Percentiles rank a stretch among this genome's conserved stretches.
Conservation (phyloP, 1,284 basidiomycete genomes). For the Rhodofomes roseus region DNA sequence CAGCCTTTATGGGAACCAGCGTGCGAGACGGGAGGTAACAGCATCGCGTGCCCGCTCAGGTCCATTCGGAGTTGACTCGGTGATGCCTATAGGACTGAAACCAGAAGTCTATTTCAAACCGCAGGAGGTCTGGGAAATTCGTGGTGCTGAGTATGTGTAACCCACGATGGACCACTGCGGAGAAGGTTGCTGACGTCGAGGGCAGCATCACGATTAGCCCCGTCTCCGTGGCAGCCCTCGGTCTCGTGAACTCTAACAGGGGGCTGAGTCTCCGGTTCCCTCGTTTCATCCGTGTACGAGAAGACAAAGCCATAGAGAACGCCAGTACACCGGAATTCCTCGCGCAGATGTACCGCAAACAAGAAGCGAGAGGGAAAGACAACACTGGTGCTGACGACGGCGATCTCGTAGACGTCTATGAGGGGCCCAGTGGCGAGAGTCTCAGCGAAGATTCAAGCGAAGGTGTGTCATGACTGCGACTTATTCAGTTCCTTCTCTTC, state of each 20-base stretch:
- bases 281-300: constrained; percentile 75
- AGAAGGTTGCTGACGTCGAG: background rate
- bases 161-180: background rate
- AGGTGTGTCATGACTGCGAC: background rate
- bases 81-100: constrained; percentile 50
- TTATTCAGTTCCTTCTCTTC: background rate
- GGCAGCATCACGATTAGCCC: constrained; percentile 83
- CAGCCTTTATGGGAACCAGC: constrained; percentile 53
- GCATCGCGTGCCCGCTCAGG: constrained; percentile 8
- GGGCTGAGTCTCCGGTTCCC: constrained; percentile 89
- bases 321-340: constrained; percentile 77
- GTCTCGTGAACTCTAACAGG: constrained; percentile 60
- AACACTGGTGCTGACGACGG: constrained; percentile 45
- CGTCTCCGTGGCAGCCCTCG: constrained; percentile 79
- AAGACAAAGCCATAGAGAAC: constrained; percentile 78
- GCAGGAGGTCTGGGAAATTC: constrained; percentile 87
- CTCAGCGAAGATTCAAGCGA: background rate
- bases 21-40: constrained; percentile 62
- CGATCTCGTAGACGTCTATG: constrained; percentile 51
- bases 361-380: constrained; percentile 45
- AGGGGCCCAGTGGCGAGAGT: constrained; percentile 20
- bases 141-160: constrained; percentile 78
- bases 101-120: constrained; percentile 88
- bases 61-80: constrained; percentile 3
- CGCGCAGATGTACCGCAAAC: constrained; percentile 63